Evolutionary conservation across 1,284 basidiomycete genomes (phyloP).

Genomic region (Naganishia sp.): DNA sequence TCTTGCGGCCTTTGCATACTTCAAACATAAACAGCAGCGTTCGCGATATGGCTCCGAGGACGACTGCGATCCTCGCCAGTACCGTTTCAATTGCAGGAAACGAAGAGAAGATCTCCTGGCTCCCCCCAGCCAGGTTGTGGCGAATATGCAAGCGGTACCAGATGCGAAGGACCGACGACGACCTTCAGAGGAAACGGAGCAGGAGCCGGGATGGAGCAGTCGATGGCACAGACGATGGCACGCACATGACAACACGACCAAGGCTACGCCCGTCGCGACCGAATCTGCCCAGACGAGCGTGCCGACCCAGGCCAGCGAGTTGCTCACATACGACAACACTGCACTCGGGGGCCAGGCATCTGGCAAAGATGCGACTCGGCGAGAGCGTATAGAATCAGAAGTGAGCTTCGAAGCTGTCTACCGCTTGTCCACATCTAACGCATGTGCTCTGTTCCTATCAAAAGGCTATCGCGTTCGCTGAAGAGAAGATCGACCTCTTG

Average conservation of each 20-base stretch:
- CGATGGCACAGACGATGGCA: constrained; percentile 16
- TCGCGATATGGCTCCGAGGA: constrained; percentile 10
- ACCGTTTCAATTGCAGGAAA: constrained; percentile 10
- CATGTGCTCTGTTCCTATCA: not conserved
- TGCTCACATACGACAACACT: constrained; percentile 15
- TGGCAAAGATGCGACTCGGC: not conserved
- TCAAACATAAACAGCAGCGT: constrained; percentile 4
- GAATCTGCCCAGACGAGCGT: not conserved
- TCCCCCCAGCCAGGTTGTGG: not conserved
- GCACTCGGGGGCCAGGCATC: not conserved
- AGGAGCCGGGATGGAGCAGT: constrained; percentile 1
- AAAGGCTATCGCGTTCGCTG: constrained; percentile 20
- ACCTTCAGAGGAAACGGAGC: not conserved
- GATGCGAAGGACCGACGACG: not conserved
- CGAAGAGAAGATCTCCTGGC: constrained; percentile 5
- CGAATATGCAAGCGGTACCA: not conserved
- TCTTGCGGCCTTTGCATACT: not conserved
- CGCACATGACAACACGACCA: not conserved
- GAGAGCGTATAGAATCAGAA: not conserved
- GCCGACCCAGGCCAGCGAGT: not conserved
- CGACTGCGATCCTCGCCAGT: not conserved
- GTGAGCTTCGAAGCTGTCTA: not conserved
- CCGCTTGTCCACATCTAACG: not conserved
- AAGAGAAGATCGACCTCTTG: constrained; percentile 18
- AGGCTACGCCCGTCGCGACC: not conserved